Conservation (phyloP, 2,329 filamentous ascomycete genomes). For the Pseudophaeomoniella oleicola region DNA sequence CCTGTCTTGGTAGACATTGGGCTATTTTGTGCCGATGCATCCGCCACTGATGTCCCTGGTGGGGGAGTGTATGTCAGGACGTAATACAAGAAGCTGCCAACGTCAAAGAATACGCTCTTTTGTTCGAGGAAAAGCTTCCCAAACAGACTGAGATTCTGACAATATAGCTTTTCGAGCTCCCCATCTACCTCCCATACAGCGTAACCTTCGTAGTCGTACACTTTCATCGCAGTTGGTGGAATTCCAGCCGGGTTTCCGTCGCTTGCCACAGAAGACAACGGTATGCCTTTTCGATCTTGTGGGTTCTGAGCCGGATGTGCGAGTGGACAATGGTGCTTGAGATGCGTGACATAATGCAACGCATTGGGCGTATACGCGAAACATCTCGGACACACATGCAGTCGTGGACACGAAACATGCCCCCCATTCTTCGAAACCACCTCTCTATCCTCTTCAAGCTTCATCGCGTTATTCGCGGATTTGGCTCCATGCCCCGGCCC, state of each 20-base stretch:
- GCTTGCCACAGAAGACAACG: slow-evolving; percentile 21
- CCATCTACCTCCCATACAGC: slow-evolving; percentile 89
- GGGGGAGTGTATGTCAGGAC: slow-evolving; percentile 62
- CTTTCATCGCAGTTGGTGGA: slow-evolving; percentile 50
- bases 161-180: slow-evolving; percentile 74
- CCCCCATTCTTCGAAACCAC: neutral
- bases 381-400: slow-evolving; percentile 85
- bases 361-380: slow-evolving; percentile 65
- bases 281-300: slow-evolving; percentile 3
- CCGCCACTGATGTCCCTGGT: slow-evolving; percentile 1
- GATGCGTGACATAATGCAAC: slow-evolving; percentile 22
- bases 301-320: slow-evolving; percentile 5
- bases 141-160: slow-evolving; percentile 89
- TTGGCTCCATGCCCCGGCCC: slow-evolving; percentile 23
- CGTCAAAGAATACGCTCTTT: slow-evolving; percentile 97
- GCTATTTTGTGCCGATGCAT: neutral
- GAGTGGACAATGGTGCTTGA: slow-evolving; percentile 36
- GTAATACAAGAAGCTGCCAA: slow-evolving; percentile 88
- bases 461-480: slow-evolving; percentile 9
- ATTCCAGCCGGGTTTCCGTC: slow-evolving; percentile 23
- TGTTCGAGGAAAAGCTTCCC: slow-evolving; percentile 96
- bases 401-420: slow-evolving; percentile 19
- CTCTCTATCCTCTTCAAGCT: slow-evolving; percentile 1
- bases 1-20: slow-evolving; percentile 6
- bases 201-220: slow-evolving; percentile 70